Evolutionary conservation across 2,329 filamentous ascomycete species (phyloP), one percentile per base, ranked within the genome.

Genomic region (Cryphonectria japonica): DNA sequence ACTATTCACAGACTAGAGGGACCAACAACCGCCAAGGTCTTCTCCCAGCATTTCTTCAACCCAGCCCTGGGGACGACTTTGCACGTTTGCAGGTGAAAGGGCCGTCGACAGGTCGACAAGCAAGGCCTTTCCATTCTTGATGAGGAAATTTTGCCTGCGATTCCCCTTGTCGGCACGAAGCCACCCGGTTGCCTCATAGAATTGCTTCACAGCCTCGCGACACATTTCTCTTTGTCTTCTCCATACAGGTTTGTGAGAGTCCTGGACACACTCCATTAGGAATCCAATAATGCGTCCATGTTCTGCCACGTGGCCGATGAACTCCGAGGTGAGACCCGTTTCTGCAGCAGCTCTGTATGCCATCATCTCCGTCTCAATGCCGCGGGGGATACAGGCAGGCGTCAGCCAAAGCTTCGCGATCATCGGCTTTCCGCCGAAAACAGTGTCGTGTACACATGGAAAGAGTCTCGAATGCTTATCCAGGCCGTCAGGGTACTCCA

Each of bases 331-430:
- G 5, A 70, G 43, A 1, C 26, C 68, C 14, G 32, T 37, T 1
- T 54, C 68, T 5, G 39, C 52, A 22, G 60, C 66, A 7, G 61
- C 71, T 65, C 43, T 52, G 65, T 72, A 72, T 43, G 66, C 65
- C 61, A 70, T 68, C 65, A 70, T 72, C 22, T 72, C 71, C 37
- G 46, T 72, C 50, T 72, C 71, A 19, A 72, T 29, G 2, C 60
- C 41, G 2, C 59, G 2, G 16, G 32, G 39, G 13, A 22, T 32
- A 19, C 60, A 62, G 6, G 19, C 32, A 5, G 71, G 71, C 64
- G 71, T 46, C n/a, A 65, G 68, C 71, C 65, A 70, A 5, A 68
- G 50, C 43, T 72, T 72, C 60, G 69, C 66, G 29, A 70, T 39
- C 71, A 70, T 62, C n/a, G 34, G 32, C 3, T 70, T 22, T 14